Base-by-base conservation (phyloP, 176 grass and related monocot genomes). In the Dendrocalamus sinicus region DNA sequence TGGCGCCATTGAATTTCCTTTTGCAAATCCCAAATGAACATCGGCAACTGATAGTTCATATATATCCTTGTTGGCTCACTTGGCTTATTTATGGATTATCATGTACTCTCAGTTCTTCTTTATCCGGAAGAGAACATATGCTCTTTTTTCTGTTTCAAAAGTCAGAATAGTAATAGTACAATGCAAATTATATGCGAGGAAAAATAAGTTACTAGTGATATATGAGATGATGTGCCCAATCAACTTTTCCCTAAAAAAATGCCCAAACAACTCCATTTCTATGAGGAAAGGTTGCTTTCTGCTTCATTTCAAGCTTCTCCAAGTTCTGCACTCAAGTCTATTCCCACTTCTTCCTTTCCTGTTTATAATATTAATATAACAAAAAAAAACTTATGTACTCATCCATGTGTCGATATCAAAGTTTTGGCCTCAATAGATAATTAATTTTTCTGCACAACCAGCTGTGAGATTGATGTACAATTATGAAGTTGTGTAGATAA, bases 121-220 rank as follows among this genome's bases (percentile, higher is more conserved):
- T 72, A 64, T 60, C 19, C 9, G 46, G 44, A 88, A 82, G 45
- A 22, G 22, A 72, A 40, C 20, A 46, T 66, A 87, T 73, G 32
- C 74, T 78, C 73, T 20, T 57, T 62, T 81, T 58, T 58, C 4
- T 54, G 11, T 73, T 82, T 62, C 32, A 86, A 71, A 83, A 83
- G 73, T n/a, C 26, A 83, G 73, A 87, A 66, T 48, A 73, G 15
- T 67, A 83, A 28, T 67, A 90, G 61, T 14, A 35, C 17, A 26
- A 50, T 2, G 3, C 8, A 77, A 59, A 66, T 73, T 85, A 0
- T 61, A 78, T 84, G 45, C 8, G 4, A 73, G 67, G 32, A 44
- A 83, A 83, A 64, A 15, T 12, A 41, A 80, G 19, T 79, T 80
- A 67, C 15, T 76, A 53, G 47, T 70, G 43, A 80, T n/a, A 76